Conservation (phyloP, 2,329 filamentous ascomycete genomes). For the Ophiocordyceps camponoti-leonardi region DNA sequence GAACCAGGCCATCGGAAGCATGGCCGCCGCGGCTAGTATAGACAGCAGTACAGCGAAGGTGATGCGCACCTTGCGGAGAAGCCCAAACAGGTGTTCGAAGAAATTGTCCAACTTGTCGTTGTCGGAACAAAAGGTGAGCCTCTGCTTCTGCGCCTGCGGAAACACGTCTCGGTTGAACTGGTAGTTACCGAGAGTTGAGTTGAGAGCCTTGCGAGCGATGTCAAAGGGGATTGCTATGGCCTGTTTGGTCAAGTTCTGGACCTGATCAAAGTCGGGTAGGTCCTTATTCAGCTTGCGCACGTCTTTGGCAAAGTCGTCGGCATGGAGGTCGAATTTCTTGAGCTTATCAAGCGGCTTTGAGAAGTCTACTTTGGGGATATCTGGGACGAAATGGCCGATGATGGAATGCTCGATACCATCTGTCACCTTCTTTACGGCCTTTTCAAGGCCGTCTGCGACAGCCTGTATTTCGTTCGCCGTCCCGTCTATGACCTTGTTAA, state of each 20-base stretch:
- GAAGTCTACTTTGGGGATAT: conserved; percentile 43
- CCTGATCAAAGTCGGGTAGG: conserved; percentile 68
- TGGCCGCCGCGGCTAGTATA: conserved; percentile 52
- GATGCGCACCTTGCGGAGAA: conserved; percentile 52
- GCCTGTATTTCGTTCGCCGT: conserved; percentile 43
- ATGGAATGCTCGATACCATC: conserved; percentile 25
- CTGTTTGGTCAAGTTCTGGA: conserved; percentile 64
- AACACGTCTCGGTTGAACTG: conserved; percentile 63
- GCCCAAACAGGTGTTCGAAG: conserved; percentile 53
- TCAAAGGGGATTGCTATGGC: conserved; percentile 69
- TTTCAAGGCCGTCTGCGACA: conserved; percentile 30
- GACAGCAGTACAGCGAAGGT: conserved; percentile 62
- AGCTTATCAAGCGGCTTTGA: conserved; percentile 46
- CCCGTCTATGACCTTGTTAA: conserved; percentile 31
- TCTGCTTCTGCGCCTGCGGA: conserved; percentile 67
- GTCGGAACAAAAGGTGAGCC: conserved; percentile 74
- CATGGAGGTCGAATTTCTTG: conserved; percentile 49
- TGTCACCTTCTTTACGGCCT: conserved; percentile 32
- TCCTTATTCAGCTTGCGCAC: conserved; percentile 58
- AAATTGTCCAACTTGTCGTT: conserved; percentile 70
- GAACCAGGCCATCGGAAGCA: conserved; percentile 62
- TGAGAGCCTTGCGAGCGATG: conserved; percentile 56
- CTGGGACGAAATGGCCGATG: conserved; percentile 28
- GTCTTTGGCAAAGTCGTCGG: conserved; percentile 48
- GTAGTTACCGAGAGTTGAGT: conserved; percentile 54